Conservation (phyloP, 192 early-diverging fungal genomes). For the Coemansia sp. region DNA sequence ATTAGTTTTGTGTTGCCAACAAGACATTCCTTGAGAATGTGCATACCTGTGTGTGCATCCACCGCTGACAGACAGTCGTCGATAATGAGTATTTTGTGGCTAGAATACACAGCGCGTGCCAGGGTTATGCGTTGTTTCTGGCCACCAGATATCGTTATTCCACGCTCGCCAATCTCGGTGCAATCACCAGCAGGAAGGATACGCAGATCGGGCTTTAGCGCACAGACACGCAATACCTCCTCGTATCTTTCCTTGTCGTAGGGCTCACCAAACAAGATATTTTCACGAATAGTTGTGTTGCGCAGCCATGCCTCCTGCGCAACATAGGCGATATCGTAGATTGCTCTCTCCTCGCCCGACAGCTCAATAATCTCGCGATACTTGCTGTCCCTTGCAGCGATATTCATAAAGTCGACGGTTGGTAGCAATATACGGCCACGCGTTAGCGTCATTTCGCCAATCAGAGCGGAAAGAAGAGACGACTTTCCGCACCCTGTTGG, state of each 20-base stretch:
- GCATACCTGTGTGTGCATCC: conserved; percentile 87
- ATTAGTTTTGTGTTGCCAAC: conserved; percentile 61
- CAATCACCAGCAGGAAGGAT: conserved; percentile 79
- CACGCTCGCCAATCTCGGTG: conserved; percentile 88
- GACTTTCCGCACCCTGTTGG: conserved; percentile 88
- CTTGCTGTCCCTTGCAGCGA: conserved; percentile 4
- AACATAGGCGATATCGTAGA: conserved; percentile 1
- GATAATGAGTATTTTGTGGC: conserved; percentile 63
- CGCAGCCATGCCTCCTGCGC: conserved; percentile 35
- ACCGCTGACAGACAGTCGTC: conserved; percentile 92
- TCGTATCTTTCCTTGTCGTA: conserved; percentile 75
- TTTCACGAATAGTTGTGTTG: conserved; percentile 69
- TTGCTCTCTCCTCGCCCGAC: conserved; percentile 30
- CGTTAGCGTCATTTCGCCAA: conserved; percentile 71
- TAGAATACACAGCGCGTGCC: conserved; percentile 80
- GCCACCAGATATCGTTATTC: conserved; percentile 64
- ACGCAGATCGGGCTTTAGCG: conserved; percentile 76
- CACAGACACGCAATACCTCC: conserved; percentile 75
- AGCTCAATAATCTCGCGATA: conserved; percentile 45
- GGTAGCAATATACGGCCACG: conserved; percentile 35
- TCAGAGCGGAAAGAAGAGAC: conserved; percentile 70
- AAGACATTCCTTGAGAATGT: conserved; percentile 75
- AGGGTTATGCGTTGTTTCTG: conserved; percentile 59
- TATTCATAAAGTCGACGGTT: background rate
- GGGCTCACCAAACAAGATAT: conserved; percentile 79